These are phyloP conservation scores for Hibiscus syriacus DNA, from an alignment of 345 rosid species.

Conservation along the genomic window DNA sequence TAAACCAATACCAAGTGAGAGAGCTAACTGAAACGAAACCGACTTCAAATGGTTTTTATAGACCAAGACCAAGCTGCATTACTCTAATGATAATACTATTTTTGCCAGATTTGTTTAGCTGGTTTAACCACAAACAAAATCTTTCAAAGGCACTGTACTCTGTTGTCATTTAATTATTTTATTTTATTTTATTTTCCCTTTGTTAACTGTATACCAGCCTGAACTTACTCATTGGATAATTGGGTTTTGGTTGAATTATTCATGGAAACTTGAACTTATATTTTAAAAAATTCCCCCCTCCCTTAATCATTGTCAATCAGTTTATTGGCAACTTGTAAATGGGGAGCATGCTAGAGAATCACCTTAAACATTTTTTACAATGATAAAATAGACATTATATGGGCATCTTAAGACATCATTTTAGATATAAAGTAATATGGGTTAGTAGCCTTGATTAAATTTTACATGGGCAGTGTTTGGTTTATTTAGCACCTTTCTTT, in stretches of 20 bases:
- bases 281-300: no score
- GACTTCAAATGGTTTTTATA: conserved; percentile 17
- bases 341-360: background rate
- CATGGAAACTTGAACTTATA: background rate
- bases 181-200: no score
- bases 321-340: background rate
- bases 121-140: conserved; percentile 26
- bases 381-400: no score
- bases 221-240: background rate
- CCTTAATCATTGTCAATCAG: background rate
- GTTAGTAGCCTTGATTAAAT: no score
- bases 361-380: no score
- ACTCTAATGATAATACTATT: background rate
- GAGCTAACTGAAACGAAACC: background rate
- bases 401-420: no score
- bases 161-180: conserved; percentile 10
- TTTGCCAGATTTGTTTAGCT: no score
- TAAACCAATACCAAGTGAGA: background rate
- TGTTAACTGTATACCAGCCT: conserved; percentile 21
- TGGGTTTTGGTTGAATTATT: background rate
- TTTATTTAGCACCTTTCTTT: background rate
- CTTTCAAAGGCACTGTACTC: conserved; percentile 17
- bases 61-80: background rate
- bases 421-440: no score
- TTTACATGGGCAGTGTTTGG: no score